Evolutionary conservation across 129 eudicot species (phyloP), one percentile per base, ranked within the genome.

Genomic region (Flaveria linearis): DNA sequence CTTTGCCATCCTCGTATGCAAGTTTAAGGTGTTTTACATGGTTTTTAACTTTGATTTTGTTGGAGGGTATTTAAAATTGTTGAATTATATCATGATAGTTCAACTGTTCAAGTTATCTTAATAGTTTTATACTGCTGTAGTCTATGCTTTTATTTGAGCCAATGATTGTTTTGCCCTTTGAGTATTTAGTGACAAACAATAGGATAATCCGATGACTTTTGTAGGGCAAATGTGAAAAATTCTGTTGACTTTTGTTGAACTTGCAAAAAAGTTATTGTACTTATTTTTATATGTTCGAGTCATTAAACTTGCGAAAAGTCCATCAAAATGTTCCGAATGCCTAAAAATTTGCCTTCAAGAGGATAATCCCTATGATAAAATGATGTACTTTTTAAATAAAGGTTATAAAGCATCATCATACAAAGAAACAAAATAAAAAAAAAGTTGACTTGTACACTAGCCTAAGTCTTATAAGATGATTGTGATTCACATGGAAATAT

Each of bases 21-120:
- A 78, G 10, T 22, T 78, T 17, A 17, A 46, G 57, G 22, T 52
- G 39, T 43, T 72, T 79, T 75, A 76, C 72, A 78, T 78, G 82
- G 63, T 70, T 70, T 66, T 65, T 42, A 20, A 41, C 41, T 28
- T 42, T 67, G 41, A 72, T 55, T 57, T 68, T 45, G 16, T 60
- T 45, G 43, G 58, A 45, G 74, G 64, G 45, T 50, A 33, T 70
- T 73, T 79, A 39, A 73, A 75, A 67, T 23, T 57, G 72, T 71
- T 78, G 64, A 61, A 61, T 71, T 14, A 62, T 62, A 28, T 26
- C 20, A 28, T 45, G 82, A 70, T 52, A 52, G n/a, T n/a, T n/a
- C n/a, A n/a, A n/a, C n/a, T n/a, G n/a, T n/a, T 72, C 61, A 61
- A 71, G 60, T 71, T 72, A 72, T 78, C 76, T 57, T 14, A 30